Evolutionary conservation across 2,329 filamentous ascomycete genomes (phyloP).

Genomic region (Colletotrichum agaves): DNA sequence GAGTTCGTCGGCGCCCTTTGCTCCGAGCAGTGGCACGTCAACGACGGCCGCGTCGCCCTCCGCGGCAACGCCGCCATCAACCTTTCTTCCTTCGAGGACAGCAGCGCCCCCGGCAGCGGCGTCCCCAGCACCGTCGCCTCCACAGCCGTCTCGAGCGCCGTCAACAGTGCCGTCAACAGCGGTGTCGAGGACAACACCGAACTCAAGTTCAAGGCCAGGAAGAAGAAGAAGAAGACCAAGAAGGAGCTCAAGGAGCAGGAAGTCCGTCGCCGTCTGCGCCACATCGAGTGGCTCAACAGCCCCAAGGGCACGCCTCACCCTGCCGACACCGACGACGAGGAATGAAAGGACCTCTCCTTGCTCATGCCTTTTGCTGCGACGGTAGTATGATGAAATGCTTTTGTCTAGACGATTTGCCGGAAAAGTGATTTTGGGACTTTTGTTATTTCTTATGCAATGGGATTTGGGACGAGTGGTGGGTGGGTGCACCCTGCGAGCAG

Average conservation of each 20-base stretch:
- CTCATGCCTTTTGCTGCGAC: conserved; percentile 2
- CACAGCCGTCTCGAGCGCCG: conserved; percentile 65
- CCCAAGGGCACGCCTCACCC: conserved; percentile 86
- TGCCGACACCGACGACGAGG: conserved; percentile 81
- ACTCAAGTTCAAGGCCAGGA: conserved; percentile 88
- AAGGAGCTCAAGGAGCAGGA: conserved; percentile 96
- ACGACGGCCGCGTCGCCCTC: conserved; percentile 86
- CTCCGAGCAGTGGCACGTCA: conserved; percentile 96
- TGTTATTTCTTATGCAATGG: conserved; percentile 6
- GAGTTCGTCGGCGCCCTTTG: conserved; percentile 97
- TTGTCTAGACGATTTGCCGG: conserved; percentile 14
- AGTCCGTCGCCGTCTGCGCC: conserved; percentile 84
- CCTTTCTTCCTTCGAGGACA: conserved; percentile 89
- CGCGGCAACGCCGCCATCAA: conserved; percentile 80
- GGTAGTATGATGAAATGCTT: conserved; percentile 28
- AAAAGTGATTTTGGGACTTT: conserved; percentile 3
- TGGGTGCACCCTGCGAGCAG: background rate
- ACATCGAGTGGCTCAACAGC: conserved; percentile 86
- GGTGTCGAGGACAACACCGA: conserved; percentile 83
- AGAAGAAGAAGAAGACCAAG: conserved; percentile 99
- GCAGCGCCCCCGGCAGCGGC: conserved; percentile 63
- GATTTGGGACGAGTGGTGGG: background rate
- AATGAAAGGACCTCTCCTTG: conserved; percentile 40
- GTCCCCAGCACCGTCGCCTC: conserved; percentile 69
- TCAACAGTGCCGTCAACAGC: conserved; percentile 65